Evolutionary conservation across 192 early-diverging fungal genomes (phyloP), one percentile per base, ranked within the genome.

Genomic region (Backusella circina): DNA sequence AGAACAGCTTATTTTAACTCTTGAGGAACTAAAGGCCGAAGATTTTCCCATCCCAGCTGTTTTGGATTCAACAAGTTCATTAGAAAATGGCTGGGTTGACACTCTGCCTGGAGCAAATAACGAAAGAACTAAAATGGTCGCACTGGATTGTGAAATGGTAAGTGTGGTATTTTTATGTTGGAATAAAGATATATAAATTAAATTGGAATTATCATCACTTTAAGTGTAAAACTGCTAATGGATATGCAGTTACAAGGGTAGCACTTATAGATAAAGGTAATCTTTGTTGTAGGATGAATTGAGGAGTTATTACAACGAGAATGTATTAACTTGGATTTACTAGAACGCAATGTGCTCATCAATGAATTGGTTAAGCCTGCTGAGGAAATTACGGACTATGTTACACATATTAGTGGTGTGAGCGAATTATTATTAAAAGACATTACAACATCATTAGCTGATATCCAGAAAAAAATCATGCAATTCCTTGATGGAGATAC

Each of bases 131-230:
- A 74, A 31, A 7, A 57, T 89, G 51, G 36, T 88, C 3, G 84
- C 87, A 28, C 71, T 90, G 36, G 88, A 90, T 79, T 90, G 88
- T 79, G 88, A 90, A 79, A 90, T 90, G 88, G 87, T 88, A 81
- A 57, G 78, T 50, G 39, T 41, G 21, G 18, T 2, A n/a, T 41
- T 28, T 35, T n/a, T n/a, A 39, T 3, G 30, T 18, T 76, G 12
- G 50, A 47, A 66, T 37, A 16, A 18, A 23, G 26, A 28, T 26
- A 61, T 28, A 61, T 5, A 10, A 4, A 21, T 1, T n/a, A 39
- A 23, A 38, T 65, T 32, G 13, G 15, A 9, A 28, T 57, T 38
- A 21, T n/a, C 41, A 36, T 69, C 18, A 26, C 36, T 57, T n/a
- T 33, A 6, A 57, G 76, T 66, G 37, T 32, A 71, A 38, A 30